Evolutionary conservation across 2,329 filamentous ascomycete genomes (phyloP).

Genomic region (Neopestalotiopsis clavispora): DNA sequence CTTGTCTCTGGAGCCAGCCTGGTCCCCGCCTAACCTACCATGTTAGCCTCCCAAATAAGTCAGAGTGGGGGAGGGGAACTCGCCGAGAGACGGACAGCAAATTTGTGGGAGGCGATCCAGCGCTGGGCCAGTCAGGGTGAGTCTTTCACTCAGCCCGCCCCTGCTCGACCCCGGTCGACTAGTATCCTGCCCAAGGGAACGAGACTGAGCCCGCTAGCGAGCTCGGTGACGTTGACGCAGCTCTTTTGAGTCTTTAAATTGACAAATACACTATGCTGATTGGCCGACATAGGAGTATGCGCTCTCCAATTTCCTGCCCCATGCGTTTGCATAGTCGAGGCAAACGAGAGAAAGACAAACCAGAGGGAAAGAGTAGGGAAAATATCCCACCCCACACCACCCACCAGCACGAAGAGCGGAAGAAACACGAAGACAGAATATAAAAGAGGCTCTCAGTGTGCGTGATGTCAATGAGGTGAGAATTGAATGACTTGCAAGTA

Average conservation of each 20-base stretch:
- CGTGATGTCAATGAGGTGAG: no score
- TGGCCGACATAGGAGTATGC: constrained; percentile 24
- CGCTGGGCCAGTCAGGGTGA: constrained; percentile 6
- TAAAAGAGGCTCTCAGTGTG: neutral
- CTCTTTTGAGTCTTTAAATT: constrained; percentile 29
- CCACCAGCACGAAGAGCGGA: neutral
- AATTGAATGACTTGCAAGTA: no score
- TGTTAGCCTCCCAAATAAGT: constrained; percentile 8
- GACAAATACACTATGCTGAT: constrained; percentile 34
- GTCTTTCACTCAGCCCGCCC: constrained; percentile 14
- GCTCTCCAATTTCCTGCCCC: constrained; percentile 18
- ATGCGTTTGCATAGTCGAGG: constrained; percentile 1
- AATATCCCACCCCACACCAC: neutral
- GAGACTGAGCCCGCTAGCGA: constrained; percentile 24
- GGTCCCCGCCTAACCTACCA: constrained; percentile 5
- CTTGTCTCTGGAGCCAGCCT: constrained; percentile 6
- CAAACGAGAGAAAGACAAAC: neutral
- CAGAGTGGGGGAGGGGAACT: constrained; percentile 22
- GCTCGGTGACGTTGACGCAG: constrained; percentile 37
- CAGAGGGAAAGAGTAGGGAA: neutral
- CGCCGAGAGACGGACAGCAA: constrained; percentile 19
- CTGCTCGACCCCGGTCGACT: constrained; percentile 9
- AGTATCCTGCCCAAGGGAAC: constrained; percentile 12
- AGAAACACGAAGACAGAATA: neutral
- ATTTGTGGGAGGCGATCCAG: constrained; percentile 18